Evolutionary conservation across 1,284 basidiomycete genomes (phyloP), one percentile per base, ranked within the genome.

Genomic region (Melanopsichium pennsylvanicum): DNA sequence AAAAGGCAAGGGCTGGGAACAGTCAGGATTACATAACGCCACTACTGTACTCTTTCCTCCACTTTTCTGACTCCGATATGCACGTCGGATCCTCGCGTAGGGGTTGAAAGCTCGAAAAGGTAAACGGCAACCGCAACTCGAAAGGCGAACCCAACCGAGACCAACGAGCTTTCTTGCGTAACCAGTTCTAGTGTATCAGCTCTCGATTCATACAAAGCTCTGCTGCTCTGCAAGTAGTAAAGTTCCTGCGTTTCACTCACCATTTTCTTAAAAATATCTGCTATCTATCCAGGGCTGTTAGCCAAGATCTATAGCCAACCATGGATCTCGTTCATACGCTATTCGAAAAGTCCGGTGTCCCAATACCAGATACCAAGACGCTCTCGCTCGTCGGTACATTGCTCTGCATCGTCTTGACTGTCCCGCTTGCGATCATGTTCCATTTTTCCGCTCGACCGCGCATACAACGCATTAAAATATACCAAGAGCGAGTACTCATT

Each of bases 401-500:
- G 35, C 16, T 61, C n/a, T 67, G 59, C 34, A 23, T 72, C 12
- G 46, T n/a, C 18, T 29, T 64, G 5, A 51, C 59, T 1, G 37
- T 42, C 7, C 63, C 56, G 2, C 27, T 63, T 5, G 47, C 46
- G 4, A 33, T 60, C 40, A 62, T 48, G 43, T 63, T 61, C 27
- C 56, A 61, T 38, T 54, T 50, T 33, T 54, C 62, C 15, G 44
- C 54, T 1, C 40, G 62, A 1, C 55, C 56, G 18, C 51, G 60
- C 16, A 61, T 31, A 3, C 67, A 70, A 26, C 31, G 52, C 4
- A 49, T 86, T 47, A 71, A 77, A 11, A 82, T 81, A 4, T 49
- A 48, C 7, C 58, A 84, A 8, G 91, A 93, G 76, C 87, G 90
- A 2, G 89, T 93, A 6, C 81, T 93, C 11, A 84, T 94, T 54